Base-by-base conservation (phyloP, 768 basidiomycete genomes). In the Asterophora lycoperdoides region DNA sequence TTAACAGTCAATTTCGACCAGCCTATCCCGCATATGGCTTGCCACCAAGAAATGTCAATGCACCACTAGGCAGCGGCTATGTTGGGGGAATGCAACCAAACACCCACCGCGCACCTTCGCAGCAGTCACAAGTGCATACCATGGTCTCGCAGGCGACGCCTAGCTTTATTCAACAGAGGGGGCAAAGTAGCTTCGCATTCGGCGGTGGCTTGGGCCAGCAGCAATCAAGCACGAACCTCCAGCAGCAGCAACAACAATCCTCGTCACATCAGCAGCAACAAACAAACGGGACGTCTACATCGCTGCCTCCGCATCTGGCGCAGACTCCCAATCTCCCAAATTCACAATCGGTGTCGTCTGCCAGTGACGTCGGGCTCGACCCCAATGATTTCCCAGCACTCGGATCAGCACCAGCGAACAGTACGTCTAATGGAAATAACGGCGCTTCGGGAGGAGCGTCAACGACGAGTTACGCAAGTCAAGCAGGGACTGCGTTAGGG, bases 381-480 rank as follows among this genome's bases (percentile, higher is more conserved):
- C 88, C 82, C 28, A 89, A 88, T 60, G 89, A 90, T 66, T 90
- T 91, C 58, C 89, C 89, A n/a, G 89, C 87, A 11, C 78, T 92
- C 15, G 89, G 89, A 34, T 82, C 83, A 36, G 75, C 77, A 11
- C 76, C 70, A 55, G 69, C 74, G 56, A 71, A 72, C 51, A 68
- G 62, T 41, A 70, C 64, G 46, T 71, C 69, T 33, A 66, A 66
- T 36, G 69, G 53, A 57, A 71, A 61, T 36, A 74, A 68, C 56
- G 69, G 67, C 36, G 61, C 66, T 34, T 50, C 63, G 10, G 57
- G 60, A 15, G 62, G 64, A 35, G 61, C 65, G 23, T 61, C 64
- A 33, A 70, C 79, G 53, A 83, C 87, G 39, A 90, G 87, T 60
- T 92, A 91, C 67, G 89, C 90, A 39, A 86, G 76, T 49, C 89